A percentile compares a stretch with the other conserved stretches of the same genome.
Conservation (phyloP, 768 basidiomycete genomes). For the Naganishia randhawae region DNA sequence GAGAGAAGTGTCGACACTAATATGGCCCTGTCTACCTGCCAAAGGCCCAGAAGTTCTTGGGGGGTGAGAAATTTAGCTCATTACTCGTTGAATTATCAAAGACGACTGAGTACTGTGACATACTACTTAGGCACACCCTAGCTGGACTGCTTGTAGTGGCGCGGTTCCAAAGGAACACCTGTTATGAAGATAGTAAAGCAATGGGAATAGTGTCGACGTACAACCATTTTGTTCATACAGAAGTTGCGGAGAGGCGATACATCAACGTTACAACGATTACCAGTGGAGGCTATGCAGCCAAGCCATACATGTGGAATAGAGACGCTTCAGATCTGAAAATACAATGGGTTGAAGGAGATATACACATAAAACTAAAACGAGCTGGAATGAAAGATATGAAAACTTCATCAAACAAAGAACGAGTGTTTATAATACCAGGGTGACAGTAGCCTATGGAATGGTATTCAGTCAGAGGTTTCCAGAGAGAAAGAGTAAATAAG, state of each 20-base stretch:
- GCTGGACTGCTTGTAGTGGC: no score
- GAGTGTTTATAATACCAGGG: not conserved
- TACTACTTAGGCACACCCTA: no score
- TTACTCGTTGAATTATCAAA: not conserved
- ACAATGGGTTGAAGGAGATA: not conserved
- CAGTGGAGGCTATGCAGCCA: not conserved
- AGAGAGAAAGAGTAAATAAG: no score
- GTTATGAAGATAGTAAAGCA: not conserved
- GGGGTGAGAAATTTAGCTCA: not conserved
- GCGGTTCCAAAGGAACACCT: no score
- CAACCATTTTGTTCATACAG: not conserved
- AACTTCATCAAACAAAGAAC: no score
- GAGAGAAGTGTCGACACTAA: not conserved
- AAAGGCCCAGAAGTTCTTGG: conserved; percentile 15
- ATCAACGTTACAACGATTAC: not conserved
- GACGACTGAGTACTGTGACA: no score
- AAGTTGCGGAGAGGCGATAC: not conserved
- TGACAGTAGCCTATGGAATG: not conserved
- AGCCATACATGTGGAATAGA: no score
- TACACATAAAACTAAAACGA: no score
- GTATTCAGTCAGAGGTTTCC: not conserved
- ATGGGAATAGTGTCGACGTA: not conserved
- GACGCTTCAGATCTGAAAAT: not conserved
- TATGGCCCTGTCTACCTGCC: not conserved
- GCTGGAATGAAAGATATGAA: no score